Percentiles rank a stretch among this genome's conserved stretches.
phyloP scores from a whole-genome alignment of 345 rosid genomes.

The Moringa oleifera region DNA sequence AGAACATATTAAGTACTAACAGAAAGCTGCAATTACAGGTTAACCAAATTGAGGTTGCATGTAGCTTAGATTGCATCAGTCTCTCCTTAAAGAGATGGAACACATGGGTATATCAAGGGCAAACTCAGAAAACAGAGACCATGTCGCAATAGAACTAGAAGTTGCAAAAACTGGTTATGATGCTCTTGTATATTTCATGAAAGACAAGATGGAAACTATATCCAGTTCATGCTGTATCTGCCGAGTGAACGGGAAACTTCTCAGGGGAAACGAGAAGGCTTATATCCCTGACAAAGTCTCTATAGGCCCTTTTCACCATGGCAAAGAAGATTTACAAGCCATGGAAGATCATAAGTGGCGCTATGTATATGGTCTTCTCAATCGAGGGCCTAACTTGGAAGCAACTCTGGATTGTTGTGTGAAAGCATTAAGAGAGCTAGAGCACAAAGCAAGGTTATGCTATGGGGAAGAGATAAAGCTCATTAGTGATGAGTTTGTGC shows the following conservation, averaged over 20 bases:
- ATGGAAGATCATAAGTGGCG: constrained; percentile 46
- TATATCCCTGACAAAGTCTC: constrained; percentile 34
- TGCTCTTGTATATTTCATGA: constrained; percentile 25
- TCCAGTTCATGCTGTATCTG: constrained; percentile 28
- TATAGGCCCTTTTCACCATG: constrained; percentile 42
- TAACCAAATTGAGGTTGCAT: neutral
- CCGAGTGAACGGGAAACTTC: constrained; percentile 17
- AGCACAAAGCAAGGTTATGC: constrained; percentile 33
- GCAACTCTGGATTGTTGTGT: constrained; percentile 32
- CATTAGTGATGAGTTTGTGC: constrained; percentile 26
- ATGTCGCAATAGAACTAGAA: constrained; percentile 32
- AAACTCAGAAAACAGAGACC: too few relatives aligned
- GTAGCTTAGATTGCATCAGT: too few relatives aligned
- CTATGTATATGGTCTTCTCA: constrained; percentile 36
- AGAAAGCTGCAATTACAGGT: neutral
- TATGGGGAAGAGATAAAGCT: constrained; percentile 9
- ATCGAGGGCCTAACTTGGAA: constrained; percentile 30
- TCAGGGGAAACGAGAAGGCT: neutral
- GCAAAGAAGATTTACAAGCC: neutral
- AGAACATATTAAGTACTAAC: too few relatives aligned
- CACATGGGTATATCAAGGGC: neutral
- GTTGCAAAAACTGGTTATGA: constrained; percentile 5
- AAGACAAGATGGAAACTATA: constrained; percentile 27
- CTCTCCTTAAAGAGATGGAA: neutral
- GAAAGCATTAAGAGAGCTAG: constrained; percentile 28